Evolutionary conservation across 768 basidiomycete species (phyloP).

Genomic region (Tubosaeta sp.): DNA sequence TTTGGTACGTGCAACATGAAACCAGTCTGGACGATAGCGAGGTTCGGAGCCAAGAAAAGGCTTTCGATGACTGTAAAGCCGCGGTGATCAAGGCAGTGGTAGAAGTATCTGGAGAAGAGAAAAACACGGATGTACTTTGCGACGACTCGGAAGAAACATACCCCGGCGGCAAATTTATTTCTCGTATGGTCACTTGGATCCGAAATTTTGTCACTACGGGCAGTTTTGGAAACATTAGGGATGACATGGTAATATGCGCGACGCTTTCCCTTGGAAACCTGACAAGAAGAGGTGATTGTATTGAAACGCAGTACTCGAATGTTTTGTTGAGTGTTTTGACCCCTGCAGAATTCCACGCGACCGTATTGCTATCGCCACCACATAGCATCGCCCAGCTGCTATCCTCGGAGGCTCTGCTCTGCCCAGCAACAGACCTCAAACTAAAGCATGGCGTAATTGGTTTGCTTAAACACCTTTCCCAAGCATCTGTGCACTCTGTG

Average conservation of each 20-base stretch:
- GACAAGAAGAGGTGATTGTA: conserved; percentile 58
- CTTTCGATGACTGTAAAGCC: conserved; percentile 78
- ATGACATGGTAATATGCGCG: conserved; percentile 83
- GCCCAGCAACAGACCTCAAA: conserved; percentile 61
- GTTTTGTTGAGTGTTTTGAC: conserved; percentile 6
- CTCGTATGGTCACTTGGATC: conserved; percentile 74
- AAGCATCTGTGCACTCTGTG: conserved; percentile 54
- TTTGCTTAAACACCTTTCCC: conserved; percentile 82
- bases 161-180: conserved; percentile 70
- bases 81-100: conserved; percentile 84
- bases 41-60: conserved; percentile 60
- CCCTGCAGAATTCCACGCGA: conserved; percentile 52
- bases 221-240: conserved; percentile 37
- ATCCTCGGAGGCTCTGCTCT: conserved; percentile 52
- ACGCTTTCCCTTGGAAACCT: conserved; percentile 81
- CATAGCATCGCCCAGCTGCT: conserved; percentile 61
- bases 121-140: conserved; percentile 76
- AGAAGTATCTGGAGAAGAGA: conserved; percentile 79
- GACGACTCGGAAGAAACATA: conserved; percentile 50
- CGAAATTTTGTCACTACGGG: conserved; percentile 45
- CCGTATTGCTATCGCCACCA: conserved; percentile 59
- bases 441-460: conserved; percentile 88
- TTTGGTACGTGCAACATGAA: conserved; percentile 49
- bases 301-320: background rate
- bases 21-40: conserved; percentile 37